phyloP scores from a whole-genome alignment of 495 filamentous ascomycete genomes.

The Emericellopsis terricola region DNA sequence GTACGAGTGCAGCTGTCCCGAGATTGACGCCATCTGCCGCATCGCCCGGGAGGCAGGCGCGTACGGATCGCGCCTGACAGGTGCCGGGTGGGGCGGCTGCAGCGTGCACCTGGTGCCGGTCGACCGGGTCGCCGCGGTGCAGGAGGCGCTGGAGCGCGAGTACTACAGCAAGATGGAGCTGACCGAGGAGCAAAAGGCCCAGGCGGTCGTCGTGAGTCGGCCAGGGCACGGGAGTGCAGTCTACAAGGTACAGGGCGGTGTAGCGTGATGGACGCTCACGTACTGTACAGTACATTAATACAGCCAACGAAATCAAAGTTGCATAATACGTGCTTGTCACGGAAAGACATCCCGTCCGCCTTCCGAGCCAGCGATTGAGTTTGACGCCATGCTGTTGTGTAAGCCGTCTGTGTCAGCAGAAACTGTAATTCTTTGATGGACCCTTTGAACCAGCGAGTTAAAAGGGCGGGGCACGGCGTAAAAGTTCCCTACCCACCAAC shows the following conservation, averaged over 20 bases:
- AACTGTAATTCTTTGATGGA: no score
- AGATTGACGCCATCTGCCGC: slow-evolving; percentile 71
- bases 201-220: slow-evolving; percentile 78
- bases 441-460: no score
- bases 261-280: slow-evolving; percentile 5
- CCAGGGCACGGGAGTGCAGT: slow-evolving; percentile 55
- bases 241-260: slow-evolving; percentile 14
- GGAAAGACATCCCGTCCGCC: no score
- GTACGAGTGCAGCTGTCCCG: slow-evolving; percentile 80
- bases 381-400: no score
- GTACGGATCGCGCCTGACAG: slow-evolving; percentile 76
- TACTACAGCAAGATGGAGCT: slow-evolving; percentile 74
- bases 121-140: slow-evolving; percentile 69
- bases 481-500: no score
- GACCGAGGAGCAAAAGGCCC: slow-evolving; percentile 49
- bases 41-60: slow-evolving; percentile 63
- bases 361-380: no score
- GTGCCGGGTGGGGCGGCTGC: slow-evolving; percentile 94
- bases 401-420: no score
- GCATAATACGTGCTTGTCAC: no score
- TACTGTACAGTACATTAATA: no score
- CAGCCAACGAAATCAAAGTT: no score
- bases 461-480: no score
- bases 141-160: slow-evolving; percentile 52
- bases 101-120: slow-evolving; percentile 82